Base-by-base conservation (phyloP, 108 stramenopile genomes). In the Discostella pseudostelligera region DNA sequence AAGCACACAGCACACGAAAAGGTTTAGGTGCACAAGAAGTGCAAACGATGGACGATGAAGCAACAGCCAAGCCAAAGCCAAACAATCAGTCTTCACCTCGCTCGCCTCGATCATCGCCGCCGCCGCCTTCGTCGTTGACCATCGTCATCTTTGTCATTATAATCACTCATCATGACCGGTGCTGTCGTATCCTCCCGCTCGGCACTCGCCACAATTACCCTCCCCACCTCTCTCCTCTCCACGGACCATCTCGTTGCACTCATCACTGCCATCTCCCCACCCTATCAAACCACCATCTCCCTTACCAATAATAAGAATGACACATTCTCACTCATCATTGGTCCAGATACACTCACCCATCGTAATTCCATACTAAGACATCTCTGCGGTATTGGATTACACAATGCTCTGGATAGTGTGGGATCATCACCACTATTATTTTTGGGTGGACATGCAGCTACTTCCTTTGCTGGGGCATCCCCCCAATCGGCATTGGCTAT, bases 351-450 rank as follows among this genome's bases (percentile, higher is more conserved):
- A 39, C 45, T 88, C 21, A 83, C 74, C 48, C 83, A 86, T 35
- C 84, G 90, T 22, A 87, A 87, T 70, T 72, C 90, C 65, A 87
- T 92, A 40, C 53, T 92, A 9, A 75, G 87, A 10, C 81, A 83
- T 24, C 56, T 92, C 17, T 85, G 83, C 56, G 84, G 83, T 7
- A 74, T 72, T 67, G 86, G 69, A 37, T 46, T 89, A 10, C 86
- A 84, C 62, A 82, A 86, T 70, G 81, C 83, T 8, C 67, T 92
- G 28, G 90, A 92, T 72, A 61, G 58, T 10, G 3, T 63, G 26
- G 70, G 62, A 8, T 74, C 74, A 7, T 55, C 76, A 26, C 85
- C 85, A 2, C 47, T 65, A 19, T 65, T 72, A 13, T 61, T 89
- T 12, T 50, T 87, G 59, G 90, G 90, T 47, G 90, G 90, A 0